Percentiles rank a stretch among this genome's conserved stretches.
Evolutionary conservation across 345 rosid species (phyloP).

Genomic region (Citrus hindsii): DNA sequence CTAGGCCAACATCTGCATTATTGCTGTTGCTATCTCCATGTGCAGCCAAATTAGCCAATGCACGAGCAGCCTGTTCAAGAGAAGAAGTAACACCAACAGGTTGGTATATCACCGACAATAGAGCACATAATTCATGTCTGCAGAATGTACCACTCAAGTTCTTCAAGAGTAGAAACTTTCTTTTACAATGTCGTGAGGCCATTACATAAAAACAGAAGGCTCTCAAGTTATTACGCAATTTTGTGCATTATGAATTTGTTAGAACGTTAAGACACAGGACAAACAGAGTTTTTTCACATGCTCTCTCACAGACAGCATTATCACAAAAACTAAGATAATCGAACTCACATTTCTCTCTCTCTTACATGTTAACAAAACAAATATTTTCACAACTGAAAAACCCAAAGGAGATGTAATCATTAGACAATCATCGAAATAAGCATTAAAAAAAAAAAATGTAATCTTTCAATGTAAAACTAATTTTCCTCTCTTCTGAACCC

Average conservation of each 20-base stretch:
- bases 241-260: background rate
- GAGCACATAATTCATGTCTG: background rate
- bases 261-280: background rate
- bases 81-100: background rate
- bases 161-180: background rate
- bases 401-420: background rate
- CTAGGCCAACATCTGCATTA: constrained; percentile 36
- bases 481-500: background rate
- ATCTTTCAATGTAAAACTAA: background rate
- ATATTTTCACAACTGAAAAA: background rate
- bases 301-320: background rate
- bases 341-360: background rate
- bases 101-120: background rate
- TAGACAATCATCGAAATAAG: background rate
- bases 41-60: constrained; percentile 40
- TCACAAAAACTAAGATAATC: background rate
- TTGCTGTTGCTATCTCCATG: constrained; percentile 36
- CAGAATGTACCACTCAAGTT: background rate
- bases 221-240: background rate
- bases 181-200: background rate
- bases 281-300: background rate
- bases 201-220: background rate
- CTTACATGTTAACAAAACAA: background rate
- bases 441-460: background rate
- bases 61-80: constrained; percentile 31